A percentile compares a stretch with the other conserved stretches of the same genome.
phyloP scores from a whole-genome alignment of 345 rosid species.

The Heritiera littoralis region DNA sequence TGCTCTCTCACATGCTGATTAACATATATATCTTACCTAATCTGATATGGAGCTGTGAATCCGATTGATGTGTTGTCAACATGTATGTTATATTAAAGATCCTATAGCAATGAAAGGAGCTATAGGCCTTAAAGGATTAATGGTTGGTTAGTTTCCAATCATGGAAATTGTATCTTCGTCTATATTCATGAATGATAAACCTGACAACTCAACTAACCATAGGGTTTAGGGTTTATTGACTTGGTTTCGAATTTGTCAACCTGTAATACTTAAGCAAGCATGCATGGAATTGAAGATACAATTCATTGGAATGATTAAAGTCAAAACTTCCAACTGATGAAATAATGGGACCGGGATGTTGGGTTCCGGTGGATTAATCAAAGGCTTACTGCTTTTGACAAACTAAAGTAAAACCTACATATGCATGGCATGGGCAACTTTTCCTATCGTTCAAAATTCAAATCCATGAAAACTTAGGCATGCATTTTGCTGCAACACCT shows the following conservation, averaged over 20 bases:
- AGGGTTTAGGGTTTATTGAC: not conserved
- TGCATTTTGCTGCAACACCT: not conserved
- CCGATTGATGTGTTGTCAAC: not conserved
- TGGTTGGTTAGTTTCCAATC: not conserved
- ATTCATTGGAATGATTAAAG: not conserved
- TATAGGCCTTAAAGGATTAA: not conserved
- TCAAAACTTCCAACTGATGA: constrained; percentile 3
- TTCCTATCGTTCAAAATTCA: constrained; percentile 3
- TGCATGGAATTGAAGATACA: constrained; percentile 1
- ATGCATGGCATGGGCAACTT: not conserved
- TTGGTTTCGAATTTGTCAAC: not conserved
- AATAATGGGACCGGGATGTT: not conserved
- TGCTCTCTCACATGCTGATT: not conserved
- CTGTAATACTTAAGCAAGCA: too few relatives aligned
- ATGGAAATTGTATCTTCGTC: constrained; percentile 5
- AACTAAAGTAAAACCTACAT: not conserved
- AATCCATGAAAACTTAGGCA: not conserved
- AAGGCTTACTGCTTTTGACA: constrained; percentile 13
- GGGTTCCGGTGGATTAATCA: constrained; percentile 14
- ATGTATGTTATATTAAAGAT: not conserved
- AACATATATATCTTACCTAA: constrained; percentile 16
- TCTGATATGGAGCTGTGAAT: constrained; percentile 13
- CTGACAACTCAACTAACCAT: not conserved
- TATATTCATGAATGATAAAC: not conserved
- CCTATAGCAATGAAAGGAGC: not conserved